A percentile compares a stretch with the other conserved stretches of the same genome.
phyloP scores from a whole-genome alignment of 345 rosid genomes.

The Lumnitzera racemosa region DNA sequence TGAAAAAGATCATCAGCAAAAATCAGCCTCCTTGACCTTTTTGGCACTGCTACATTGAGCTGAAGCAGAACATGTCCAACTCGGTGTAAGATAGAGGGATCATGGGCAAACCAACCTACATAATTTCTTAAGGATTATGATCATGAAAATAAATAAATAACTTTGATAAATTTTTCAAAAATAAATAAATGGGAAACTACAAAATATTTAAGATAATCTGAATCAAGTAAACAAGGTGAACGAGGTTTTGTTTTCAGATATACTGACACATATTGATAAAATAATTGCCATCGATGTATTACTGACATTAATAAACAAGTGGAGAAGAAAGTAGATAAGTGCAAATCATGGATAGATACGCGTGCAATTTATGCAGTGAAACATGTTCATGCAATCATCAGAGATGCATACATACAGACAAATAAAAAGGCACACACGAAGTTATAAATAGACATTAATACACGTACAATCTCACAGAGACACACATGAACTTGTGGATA shows the following conservation, averaged over 20 bases:
- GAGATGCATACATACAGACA: too few relatives aligned
- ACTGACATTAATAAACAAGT: too few relatives aligned
- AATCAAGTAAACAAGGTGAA: not conserved
- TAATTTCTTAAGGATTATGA: slow-evolving; percentile 2
- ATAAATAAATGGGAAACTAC: slow-evolving; percentile 4
- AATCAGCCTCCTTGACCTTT: slow-evolving; percentile 46
- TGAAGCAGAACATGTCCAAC: slow-evolving; percentile 72
- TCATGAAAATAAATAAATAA: slow-evolving; percentile 7
- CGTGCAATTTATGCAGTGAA: too few relatives aligned
- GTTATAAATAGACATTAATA: too few relatives aligned
- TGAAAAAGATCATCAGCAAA: slow-evolving; percentile 88
- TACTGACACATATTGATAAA: too few relatives aligned
- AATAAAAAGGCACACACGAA: too few relatives aligned
- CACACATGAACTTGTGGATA: not conserved
- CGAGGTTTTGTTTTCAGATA: not conserved
- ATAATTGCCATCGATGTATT: too few relatives aligned
- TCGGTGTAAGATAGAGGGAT: slow-evolving; percentile 57
- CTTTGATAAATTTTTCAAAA: not conserved
- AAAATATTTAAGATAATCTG: slow-evolving; percentile 1
- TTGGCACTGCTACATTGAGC: slow-evolving; percentile 50
- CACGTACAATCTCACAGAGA: too few relatives aligned
- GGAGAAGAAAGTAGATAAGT: too few relatives aligned
- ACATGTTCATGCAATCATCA: too few relatives aligned
- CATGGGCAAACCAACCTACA: slow-evolving; percentile 85
- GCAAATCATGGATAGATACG: too few relatives aligned